Evolutionary conservation across 2,329 filamentous ascomycete genomes (phyloP), one percentile per base, ranked within the genome.

Genomic region (Colletotrichum spaethianum): DNA sequence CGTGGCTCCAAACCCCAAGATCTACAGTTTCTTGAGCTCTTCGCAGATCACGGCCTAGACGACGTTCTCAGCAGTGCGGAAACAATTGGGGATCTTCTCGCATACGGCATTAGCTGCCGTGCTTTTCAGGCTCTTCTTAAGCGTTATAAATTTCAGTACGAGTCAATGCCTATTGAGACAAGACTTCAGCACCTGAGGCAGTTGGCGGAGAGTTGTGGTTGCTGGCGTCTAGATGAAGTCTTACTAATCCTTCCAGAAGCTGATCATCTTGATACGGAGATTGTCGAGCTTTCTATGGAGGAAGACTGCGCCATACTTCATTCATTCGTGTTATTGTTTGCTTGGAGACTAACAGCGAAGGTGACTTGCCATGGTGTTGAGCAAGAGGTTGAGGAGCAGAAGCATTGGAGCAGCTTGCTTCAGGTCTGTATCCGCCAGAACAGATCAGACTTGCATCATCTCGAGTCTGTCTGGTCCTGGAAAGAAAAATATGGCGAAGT

Each of bases 41-140:
- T 33, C 16, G 55, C 36, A 28, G 55, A 28, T 5, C 3, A 59
- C 8, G 55, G 55, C 4, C 33, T 63, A 20, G 46, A 63, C 7
- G 36, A 50, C 31, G 23, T n/a, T 7, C 8, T 62, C n/a, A 16
- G 23, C 2, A 33, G 9, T 20, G 5, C 2, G 3, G 14, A 26
- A 1, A 11, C 3, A 3, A 18, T 8, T 18, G 1, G 3, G 11
- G 0, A 5, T 3, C 4, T 63, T n/a, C 16, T 28, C 3, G 1
- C 0, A 0, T 2, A 1, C 0, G 36, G 36, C 11, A 26, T 31
- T 26, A 40, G 23, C 18, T 40, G 4, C 48, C 18, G 1, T 33
- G 11, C 2, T 33, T 44, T 44, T 36, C 26, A 12, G 14, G 7
- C 16, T 1, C 20, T 64, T 2, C 14, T 64, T 9, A 36, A 36